phyloP scores from a whole-genome alignment of 129 eudicot genomes.

The Flaveria trinervia region DNA sequence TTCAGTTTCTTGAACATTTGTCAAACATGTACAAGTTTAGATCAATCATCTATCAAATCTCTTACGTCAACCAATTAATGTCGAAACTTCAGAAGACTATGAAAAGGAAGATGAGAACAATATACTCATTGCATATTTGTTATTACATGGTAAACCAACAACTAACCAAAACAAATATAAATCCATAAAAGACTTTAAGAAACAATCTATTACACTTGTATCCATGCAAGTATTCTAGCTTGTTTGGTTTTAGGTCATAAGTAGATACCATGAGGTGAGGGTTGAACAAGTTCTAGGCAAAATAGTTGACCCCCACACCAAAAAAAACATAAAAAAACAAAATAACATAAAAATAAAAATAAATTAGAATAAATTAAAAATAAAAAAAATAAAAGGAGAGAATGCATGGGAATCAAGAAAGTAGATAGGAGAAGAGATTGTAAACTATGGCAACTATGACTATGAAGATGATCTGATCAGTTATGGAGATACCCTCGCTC shows the following conservation, averaged over 20 bases:
- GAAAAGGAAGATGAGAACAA: background rate
- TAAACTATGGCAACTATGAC: slow-evolving; percentile 46
- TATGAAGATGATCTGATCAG: slow-evolving; percentile 57
- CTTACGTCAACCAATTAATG: background rate
- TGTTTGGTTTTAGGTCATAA: slow-evolving; percentile 21
- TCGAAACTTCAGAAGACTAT: background rate
- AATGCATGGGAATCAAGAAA: slow-evolving; percentile 26
- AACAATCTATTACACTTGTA: slow-evolving; percentile 27
- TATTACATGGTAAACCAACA: slow-evolving; percentile 21
- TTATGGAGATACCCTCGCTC: slow-evolving; percentile 44
- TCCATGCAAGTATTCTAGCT: slow-evolving; percentile 24
- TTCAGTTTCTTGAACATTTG: background rate
- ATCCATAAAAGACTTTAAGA: slow-evolving; percentile 7
- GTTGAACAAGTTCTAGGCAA: slow-evolving; percentile 20
- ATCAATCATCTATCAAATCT: background rate
- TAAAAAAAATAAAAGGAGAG: background rate
- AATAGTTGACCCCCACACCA: slow-evolving; percentile 16
- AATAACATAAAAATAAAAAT: background rate
- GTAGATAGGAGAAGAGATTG: slow-evolving; percentile 43
- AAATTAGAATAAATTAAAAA: background rate
- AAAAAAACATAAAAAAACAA: background rate
- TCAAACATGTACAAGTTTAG: background rate
- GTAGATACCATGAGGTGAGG: slow-evolving; percentile 23
- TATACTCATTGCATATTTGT: slow-evolving; percentile 14
- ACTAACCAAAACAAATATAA: slow-evolving; percentile 21